Base-by-base conservation (phyloP, 1,284 basidiomycete genomes). In the Ceratobasidium papillatum region DNA sequence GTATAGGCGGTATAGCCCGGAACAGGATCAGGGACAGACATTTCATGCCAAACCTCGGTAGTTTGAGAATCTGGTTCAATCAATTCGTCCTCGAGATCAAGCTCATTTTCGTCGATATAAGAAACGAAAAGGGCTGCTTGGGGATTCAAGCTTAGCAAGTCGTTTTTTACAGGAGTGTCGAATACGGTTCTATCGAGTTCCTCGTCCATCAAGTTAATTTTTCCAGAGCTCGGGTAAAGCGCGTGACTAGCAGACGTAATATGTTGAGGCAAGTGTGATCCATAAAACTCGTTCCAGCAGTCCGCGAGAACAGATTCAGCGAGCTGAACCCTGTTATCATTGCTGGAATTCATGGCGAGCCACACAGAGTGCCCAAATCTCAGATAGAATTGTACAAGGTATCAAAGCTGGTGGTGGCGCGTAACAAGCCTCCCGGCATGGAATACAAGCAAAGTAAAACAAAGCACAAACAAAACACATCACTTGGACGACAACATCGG, bases 271-370 rank as follows among this genome's bases (percentile, higher is more conserved):
- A 34, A 30, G 34, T 52, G n/a, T n/a, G 45, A 68, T n/a, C 11
- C 19, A 17, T 68, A 34, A 41, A 68, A 68, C 14, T 68, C 49
- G 5, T 68, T 34, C 65, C 65, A 68, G 51, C 65, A 68, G 54
- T 38, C 36, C 34, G 5, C 38, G 43, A 34, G 41, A 9, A 56
- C 36, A 54, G 32, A 27, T 19, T 68, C 51, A 12, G 36, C 65
- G 14, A 51, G 43, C 5, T 65, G 27, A n/a, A 22, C 45, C 22
- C 27, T 27, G 30, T 3, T 8, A 4, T 65, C 61, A 14, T 45
- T n/a, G 25, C 27, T 34, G 61, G 2, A 8, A 8, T 34, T 25
- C 30, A 59, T 27, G 30, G 22, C 9, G 11, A 59, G 14, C 19
- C 8, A 59, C 7, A 34, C 32, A 36, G 14, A 38, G 32, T 59